Conservation (phyloP, 2,329 filamentous ascomycete species). For the Sclerotinia minor region DNA sequence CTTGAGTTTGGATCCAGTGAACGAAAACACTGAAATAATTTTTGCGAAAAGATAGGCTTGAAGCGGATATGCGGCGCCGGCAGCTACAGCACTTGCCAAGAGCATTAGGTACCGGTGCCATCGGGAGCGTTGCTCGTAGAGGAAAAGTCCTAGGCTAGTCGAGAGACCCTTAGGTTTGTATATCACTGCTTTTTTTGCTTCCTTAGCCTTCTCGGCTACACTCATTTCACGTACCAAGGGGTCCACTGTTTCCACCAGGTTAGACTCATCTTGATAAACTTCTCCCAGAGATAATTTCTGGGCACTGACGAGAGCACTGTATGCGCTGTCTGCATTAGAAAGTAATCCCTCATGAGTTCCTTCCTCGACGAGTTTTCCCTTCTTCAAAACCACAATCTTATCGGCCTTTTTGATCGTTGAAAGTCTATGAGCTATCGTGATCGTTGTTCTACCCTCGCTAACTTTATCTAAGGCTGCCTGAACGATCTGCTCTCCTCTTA, state of each 20-base stretch:
- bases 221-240: slow-evolving; percentile 32
- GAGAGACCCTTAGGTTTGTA: slow-evolving; percentile 48
- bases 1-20: slow-evolving; percentile 30
- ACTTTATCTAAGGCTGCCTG: slow-evolving; percentile 57
- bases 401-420: slow-evolving; percentile 81
- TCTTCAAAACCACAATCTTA: slow-evolving; percentile 72
- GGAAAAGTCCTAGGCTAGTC: slow-evolving; percentile 53
- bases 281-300: slow-evolving; percentile 46
- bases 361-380: slow-evolving; percentile 70
- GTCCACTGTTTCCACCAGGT: slow-evolving; percentile 34
- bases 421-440: slow-evolving; percentile 88
- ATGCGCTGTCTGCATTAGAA: slow-evolving; percentile 57
- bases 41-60: slow-evolving; percentile 43
- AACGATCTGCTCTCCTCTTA: slow-evolving; percentile 53
- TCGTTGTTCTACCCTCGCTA: slow-evolving; percentile 68
- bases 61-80: slow-evolving; percentile 43
- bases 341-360: slow-evolving; percentile 76
- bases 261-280: slow-evolving; percentile 32
- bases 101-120: slow-evolving; percentile 54
- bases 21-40: slow-evolving; percentile 40
- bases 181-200: slow-evolving; percentile 27
- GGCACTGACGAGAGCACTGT: slow-evolving; percentile 65
- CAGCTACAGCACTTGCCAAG: slow-evolving; percentile 45
- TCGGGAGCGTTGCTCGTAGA: slow-evolving; percentile 56
- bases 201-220: slow-evolving; percentile 33